Conservation (phyloP, 2,329 filamentous ascomycete species). For the Fragosphaeria purpurea region DNA sequence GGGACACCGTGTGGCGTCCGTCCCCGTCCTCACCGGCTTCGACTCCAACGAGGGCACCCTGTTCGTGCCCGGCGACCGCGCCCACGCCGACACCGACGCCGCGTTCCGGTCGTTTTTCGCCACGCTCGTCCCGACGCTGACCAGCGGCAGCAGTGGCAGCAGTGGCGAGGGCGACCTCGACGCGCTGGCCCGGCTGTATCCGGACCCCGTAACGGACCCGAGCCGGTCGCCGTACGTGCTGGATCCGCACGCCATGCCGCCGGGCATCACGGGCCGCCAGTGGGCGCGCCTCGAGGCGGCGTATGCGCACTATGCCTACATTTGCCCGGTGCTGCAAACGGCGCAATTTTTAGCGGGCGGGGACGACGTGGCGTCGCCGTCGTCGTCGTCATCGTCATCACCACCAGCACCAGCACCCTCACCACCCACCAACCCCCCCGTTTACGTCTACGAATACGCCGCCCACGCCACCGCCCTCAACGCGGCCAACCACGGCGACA, state of each 20-base stretch:
- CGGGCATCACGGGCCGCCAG: conserved; percentile 36
- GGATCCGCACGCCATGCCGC: conserved; percentile 23
- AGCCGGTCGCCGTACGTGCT: conserved; percentile 15
- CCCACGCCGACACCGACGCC: conserved; percentile 30
- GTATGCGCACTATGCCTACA: conserved; percentile 56
- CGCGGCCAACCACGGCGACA: conserved; percentile 38
- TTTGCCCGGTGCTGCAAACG: conserved; percentile 52
- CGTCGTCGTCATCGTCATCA: too few relatives aligned
- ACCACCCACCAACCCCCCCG: conserved; percentile 8
- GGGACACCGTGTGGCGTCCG: conserved; percentile 26
- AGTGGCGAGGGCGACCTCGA: conserved; percentile 34
- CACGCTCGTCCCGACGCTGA: conserved; percentile 48
- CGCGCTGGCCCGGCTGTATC: conserved; percentile 50
- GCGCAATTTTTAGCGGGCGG: conserved; percentile 33
- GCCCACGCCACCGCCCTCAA: conserved; percentile 28
- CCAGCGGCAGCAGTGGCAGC: conserved; percentile 6
- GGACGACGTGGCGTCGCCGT: conserved; percentile 6
- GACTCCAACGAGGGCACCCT: conserved; percentile 58
- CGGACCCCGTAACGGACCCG: conserved; percentile 36
- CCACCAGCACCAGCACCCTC: too few relatives aligned
- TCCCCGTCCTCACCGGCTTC: conserved; percentile 60
- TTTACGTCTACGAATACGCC: conserved; percentile 53
- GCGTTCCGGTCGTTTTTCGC: conserved; percentile 53
- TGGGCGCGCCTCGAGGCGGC: conserved; percentile 49
- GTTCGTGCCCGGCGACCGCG: conserved; percentile 41